Evolutionary conservation across 1,139 yeast species (phyloP).

Genomic region (Blastobotrys arbuscula): DNA sequence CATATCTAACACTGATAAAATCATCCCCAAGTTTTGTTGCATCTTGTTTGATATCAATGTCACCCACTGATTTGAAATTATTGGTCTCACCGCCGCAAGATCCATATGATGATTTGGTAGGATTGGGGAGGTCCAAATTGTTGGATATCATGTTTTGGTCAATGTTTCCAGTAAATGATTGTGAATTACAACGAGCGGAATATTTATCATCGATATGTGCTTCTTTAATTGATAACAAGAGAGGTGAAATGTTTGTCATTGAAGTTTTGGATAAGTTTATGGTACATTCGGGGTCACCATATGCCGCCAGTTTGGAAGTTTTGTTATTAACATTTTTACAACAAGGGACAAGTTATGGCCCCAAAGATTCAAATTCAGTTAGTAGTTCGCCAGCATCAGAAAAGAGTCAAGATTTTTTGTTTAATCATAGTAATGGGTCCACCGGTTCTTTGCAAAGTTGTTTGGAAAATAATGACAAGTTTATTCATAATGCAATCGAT

Average conservation of each 20-base stretch:
- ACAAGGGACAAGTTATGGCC: constrained; percentile 18
- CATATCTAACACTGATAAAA: constrained; percentile 32
- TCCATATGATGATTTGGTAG: constrained; percentile 26
- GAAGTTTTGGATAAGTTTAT: constrained; percentile 24
- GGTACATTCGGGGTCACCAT: constrained; percentile 21
- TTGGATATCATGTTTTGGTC: constrained; percentile 32
- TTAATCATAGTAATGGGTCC: constrained; percentile 1
- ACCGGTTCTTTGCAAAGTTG: constrained; percentile 1
- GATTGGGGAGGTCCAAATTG: constrained; percentile 28
- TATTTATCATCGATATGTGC: constrained; percentile 30
- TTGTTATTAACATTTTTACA: constrained; percentile 24
- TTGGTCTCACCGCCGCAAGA: constrained; percentile 22
- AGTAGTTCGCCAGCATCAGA: constrained; percentile 23
- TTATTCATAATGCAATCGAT: constrained; percentile 18
- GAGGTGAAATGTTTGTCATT: constrained; percentile 23
- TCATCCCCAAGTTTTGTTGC: constrained; percentile 35
- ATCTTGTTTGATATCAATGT: constrained; percentile 29
- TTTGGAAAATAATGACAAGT: constrained; percentile 15
- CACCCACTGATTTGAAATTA: constrained; percentile 23
- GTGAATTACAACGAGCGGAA: constrained; percentile 26
- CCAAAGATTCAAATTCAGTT: constrained; percentile 7
- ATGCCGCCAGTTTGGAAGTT: constrained; percentile 23
- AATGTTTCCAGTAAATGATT: constrained; percentile 27
- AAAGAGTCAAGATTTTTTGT: constrained; percentile 5
- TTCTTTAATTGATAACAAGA: constrained; percentile 21